Base-by-base conservation (phyloP, 352 stramenopile species). In the Globisporangium radiosum region DNA sequence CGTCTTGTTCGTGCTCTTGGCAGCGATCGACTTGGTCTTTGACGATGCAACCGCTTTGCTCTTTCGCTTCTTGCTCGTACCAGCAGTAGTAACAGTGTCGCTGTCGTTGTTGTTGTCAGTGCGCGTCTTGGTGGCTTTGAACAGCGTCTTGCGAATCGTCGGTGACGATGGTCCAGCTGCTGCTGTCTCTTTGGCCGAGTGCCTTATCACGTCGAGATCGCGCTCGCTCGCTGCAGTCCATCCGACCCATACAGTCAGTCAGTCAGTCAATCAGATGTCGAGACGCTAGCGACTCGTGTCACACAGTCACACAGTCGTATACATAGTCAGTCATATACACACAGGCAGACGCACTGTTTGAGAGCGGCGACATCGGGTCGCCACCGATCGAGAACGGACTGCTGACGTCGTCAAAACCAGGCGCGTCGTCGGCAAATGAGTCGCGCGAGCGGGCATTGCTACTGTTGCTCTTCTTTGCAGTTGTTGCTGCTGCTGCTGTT, bases 361-460 rank as follows among this genome's bases (percentile, higher is more conserved):
- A 90, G 1, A 92, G 39, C 4, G 82, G 82, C 0, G 79, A 89
- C n/a, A 90, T 51, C n/a, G 75, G 57, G 4, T 67, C 76, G 7
- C 84, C 76, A 37, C 86, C 70, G 51, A 85, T 70, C 0, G 76
- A 74, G 58, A 92, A 89, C 14, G 82, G 82, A 13, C 78, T 89
- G 8, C 49, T 52, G 33, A 64, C 61, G n/a, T 66, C 69, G 43
- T 67, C 65, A 59, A 80, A 87, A n/a, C 74, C 74, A 5, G 17
- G 39, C 33, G 49, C 52, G 14, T 59, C 59, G 2, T 58, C 60
- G n/a, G 72, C 78, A 4, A 74, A 81, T 54, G 49, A 48, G 36
- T 81, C 69, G 57, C 65, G 60, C 47, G 63, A 25, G 25, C 25
- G 25, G 25, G 25, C 25, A 25, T 44, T 44, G 40, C 40, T 7